A percentile compares a stretch with the other conserved stretches of the same genome.
phyloP scores from a whole-genome alignment of 2,329 filamentous ascomycete species.

The Didymella exigua region DNA sequence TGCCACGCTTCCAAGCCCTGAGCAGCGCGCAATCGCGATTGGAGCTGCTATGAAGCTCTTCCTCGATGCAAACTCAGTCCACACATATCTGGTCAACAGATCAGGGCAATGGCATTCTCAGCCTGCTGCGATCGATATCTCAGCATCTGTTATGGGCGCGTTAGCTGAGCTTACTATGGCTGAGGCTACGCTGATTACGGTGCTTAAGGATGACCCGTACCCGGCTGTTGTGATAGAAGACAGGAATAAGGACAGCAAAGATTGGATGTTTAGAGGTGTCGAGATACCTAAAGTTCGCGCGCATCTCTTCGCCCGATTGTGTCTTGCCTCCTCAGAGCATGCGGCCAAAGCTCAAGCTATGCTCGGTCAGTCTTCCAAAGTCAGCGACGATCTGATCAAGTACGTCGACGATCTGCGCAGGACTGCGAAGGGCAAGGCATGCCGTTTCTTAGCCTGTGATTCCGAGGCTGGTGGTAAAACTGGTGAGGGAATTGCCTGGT shows the following conservation, averaged over 20 bases:
- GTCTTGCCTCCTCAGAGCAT: conserved; percentile 86
- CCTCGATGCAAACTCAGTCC: conserved; percentile 77
- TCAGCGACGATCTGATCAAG: conserved; percentile 69
- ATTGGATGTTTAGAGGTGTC: conserved; percentile 96
- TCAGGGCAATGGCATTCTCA: conserved; percentile 51
- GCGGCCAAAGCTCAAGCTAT: conserved; percentile 71
- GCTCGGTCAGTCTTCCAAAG: conserved; percentile 51
- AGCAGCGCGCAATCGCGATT: conserved; percentile 73
- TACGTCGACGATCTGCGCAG: conserved; percentile 78
- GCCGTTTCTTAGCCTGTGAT: conserved; percentile 88
- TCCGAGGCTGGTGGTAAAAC: conserved; percentile 81
- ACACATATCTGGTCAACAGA: conserved; percentile 70
- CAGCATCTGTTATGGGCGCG: conserved; percentile 52
- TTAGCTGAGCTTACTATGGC: conserved; percentile 71
- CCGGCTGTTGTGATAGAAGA: conserved; percentile 80
- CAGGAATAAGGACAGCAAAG: conserved; percentile 80
- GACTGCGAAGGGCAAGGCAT: conserved; percentile 81
- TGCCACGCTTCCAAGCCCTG: conserved; percentile 57
- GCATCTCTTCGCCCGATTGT: conserved; percentile 84
- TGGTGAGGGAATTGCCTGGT: conserved; percentile 85
- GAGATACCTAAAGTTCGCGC: conserved; percentile 87
- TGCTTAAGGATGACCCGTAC: conserved; percentile 94
- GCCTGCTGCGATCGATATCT: conserved; percentile 49
- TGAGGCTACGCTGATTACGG: conserved; percentile 86
- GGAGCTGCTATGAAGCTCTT: conserved; percentile 77